A percentile compares a stretch with the other conserved stretches of the same genome.
These are phyloP conservation scores for Adansonia rubrostipa DNA, from an alignment of 441 rosid genomes.

Conservation along the genomic window DNA sequence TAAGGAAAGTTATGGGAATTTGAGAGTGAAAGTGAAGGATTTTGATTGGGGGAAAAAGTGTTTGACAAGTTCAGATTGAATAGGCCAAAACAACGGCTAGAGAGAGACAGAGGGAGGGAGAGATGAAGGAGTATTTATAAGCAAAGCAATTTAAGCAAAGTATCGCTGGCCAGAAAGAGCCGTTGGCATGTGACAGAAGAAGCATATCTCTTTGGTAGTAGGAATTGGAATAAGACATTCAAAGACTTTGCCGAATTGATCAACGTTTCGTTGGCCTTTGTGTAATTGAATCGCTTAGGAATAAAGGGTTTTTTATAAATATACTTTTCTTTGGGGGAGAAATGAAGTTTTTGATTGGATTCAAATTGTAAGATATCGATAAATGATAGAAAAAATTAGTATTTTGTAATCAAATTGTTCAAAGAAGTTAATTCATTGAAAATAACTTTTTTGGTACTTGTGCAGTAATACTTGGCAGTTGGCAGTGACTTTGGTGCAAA, in stretches of 20 bases:
- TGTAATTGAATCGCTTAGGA: not conserved
- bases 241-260: not conserved
- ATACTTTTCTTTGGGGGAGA: not conserved
- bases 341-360: too few relatives aligned
- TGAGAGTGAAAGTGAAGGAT: slow-evolving; percentile 10
- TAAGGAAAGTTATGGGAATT: not conserved
- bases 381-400: too few relatives aligned
- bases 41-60: not conserved
- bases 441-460: too few relatives aligned
- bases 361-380: too few relatives aligned
- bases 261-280: not conserved
- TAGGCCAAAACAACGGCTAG: slow-evolving; percentile 45
- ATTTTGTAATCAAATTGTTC: too few relatives aligned
- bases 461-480: too few relatives aligned
- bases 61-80: slow-evolving; percentile 34
- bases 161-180: slow-evolving; percentile 12
- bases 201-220: not conserved
- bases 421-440: too few relatives aligned
- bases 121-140: slow-evolving; percentile 8
- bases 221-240: slow-evolving; percentile 25
- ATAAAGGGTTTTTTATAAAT: not conserved
- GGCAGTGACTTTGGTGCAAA: too few relatives aligned
- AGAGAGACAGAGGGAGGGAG: slow-evolving; percentile 9
- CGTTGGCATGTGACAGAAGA: slow-evolving; percentile 18
- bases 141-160: slow-evolving; percentile 24